Percentiles rank a stretch among this genome's conserved stretches.
Conservation (phyloP, 192 early-diverging fungal species). For the Coemansia reversa region DNA sequence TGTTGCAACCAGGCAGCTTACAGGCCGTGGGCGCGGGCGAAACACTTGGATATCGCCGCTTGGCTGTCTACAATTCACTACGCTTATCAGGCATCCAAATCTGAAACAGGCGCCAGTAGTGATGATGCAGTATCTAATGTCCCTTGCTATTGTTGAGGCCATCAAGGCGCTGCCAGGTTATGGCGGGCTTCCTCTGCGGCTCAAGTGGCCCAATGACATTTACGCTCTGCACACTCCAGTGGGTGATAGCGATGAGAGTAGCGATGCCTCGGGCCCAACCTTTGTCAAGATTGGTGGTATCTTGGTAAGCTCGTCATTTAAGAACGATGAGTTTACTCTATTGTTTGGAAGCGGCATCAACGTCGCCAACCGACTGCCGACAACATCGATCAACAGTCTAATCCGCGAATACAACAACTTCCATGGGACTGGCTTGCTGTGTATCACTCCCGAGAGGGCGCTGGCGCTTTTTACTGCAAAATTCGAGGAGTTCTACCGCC, state of each 20-base stretch:
- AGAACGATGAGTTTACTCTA: conserved; percentile 69
- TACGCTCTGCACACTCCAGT: conserved; percentile 63
- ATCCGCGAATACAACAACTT: conserved; percentile 60
- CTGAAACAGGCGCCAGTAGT: conserved; percentile 64
- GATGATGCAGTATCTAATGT: conserved; percentile 94
- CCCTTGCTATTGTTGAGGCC: conserved; percentile 80
- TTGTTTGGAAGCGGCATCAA: conserved; percentile 90
- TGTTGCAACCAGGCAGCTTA: conserved; percentile 75
- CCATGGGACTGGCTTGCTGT: conserved; percentile 44
- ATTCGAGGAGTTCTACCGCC: conserved; percentile 75
- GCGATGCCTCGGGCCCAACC: conserved; percentile 26
- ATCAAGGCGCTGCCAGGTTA: conserved; percentile 68
- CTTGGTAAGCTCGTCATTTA: conserved; percentile 79
- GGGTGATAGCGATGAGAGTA: conserved; percentile 36
- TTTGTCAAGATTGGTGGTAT: conserved; percentile 87
- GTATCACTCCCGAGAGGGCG: conserved; percentile 38
- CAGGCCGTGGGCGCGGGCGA: conserved; percentile 87
- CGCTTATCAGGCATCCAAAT: conserved; percentile 73
- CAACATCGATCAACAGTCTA: conserved; percentile 82
- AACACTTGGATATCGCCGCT: conserved; percentile 95
- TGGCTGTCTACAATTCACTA: conserved; percentile 86
- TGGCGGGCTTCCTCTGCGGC: conserved; percentile 73
- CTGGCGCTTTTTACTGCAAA: conserved; percentile 61
- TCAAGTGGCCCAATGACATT: conserved; percentile 99
- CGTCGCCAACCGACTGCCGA: conserved; percentile 79